A percentile compares a stretch with the other conserved stretches of the same genome.
Conservation (phyloP, 2,329 filamentous ascomycete genomes). For the Capronia epimyces region DNA sequence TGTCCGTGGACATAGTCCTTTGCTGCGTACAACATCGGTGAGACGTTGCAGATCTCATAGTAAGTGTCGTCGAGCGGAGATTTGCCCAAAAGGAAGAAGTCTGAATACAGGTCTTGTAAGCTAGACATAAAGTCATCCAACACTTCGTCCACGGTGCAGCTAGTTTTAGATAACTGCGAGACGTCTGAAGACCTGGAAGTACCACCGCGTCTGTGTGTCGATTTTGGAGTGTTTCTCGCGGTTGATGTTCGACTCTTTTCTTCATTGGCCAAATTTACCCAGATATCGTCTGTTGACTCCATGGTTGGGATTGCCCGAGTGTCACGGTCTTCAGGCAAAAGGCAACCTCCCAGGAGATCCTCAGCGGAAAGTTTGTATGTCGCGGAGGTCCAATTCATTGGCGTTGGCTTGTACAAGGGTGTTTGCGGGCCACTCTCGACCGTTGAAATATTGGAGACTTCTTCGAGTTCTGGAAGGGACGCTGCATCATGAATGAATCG, state of each 20-base stretch:
- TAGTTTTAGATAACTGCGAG: constrained; percentile 12
- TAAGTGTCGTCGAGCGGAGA: constrained; percentile 26
- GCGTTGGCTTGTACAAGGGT: constrained; percentile 5
- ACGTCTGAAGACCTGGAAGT: constrained; percentile 9
- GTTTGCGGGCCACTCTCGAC: constrained; percentile 14
- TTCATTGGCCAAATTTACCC: constrained; percentile 27
- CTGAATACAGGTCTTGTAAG: constrained; percentile 29
- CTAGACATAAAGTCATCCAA: constrained; percentile 28
- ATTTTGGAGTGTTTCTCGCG: constrained; percentile 7
- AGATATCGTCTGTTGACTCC: constrained; percentile 24
- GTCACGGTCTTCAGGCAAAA: constrained; percentile 19
- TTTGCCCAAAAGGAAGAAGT: constrained; percentile 31
- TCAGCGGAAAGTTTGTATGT: constrained; percentile 24
- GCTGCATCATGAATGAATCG: constrained; percentile 30
- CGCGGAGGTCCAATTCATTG: constrained; percentile 6
- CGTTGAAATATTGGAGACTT: constrained; percentile 13
- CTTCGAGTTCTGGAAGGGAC: constrained; percentile 26
- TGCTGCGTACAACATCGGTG: constrained; percentile 26
- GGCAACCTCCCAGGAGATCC: constrained; percentile 26
- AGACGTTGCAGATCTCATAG: constrained; percentile 33
- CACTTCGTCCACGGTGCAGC: constrained; percentile 23
- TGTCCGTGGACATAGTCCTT: constrained; percentile 31
- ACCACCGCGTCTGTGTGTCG: constrained; percentile 8
- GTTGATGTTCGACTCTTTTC: constrained; percentile 19
- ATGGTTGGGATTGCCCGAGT: neutral